A percentile compares a stretch with the other conserved stretches of the same genome.
Conservation (phyloP, 192 early-diverging fungal species). For the Geranomyces variabilis region DNA sequence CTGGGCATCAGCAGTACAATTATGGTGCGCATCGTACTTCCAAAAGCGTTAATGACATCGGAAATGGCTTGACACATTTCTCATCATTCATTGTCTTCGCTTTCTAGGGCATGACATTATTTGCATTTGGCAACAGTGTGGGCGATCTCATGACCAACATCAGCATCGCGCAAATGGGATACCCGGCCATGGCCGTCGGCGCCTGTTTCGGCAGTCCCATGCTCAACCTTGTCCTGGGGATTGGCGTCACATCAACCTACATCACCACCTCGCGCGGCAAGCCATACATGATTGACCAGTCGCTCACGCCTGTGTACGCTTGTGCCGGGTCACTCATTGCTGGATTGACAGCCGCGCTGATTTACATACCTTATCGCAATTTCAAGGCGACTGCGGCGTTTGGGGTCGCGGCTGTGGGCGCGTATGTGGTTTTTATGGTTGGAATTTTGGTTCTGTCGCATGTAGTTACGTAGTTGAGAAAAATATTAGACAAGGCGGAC, state of each 20-base stretch:
- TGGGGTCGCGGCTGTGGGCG: not conserved
- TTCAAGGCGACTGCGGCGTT: slow-evolving; percentile 4
- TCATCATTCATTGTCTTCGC: not conserved
- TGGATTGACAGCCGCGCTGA: not conserved
- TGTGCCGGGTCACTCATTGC: slow-evolving; percentile 8
- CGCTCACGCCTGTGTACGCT: slow-evolving; percentile 8
- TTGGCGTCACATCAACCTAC: slow-evolving; percentile 66
- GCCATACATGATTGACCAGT: slow-evolving; percentile 20
- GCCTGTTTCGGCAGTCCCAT: slow-evolving; percentile 94
- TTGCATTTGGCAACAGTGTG: slow-evolving; percentile 73
- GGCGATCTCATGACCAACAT: slow-evolving; percentile 92
- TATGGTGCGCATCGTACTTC: slow-evolving; percentile 55
- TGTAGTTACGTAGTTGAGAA: not conserved
- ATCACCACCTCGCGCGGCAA: slow-evolving; percentile 9
- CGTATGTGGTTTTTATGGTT: slow-evolving; percentile 8
- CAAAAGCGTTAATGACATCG: not conserved
- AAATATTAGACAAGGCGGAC: too few species aligned
- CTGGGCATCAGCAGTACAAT: slow-evolving; percentile 80
- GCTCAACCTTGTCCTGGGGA: slow-evolving; percentile 82
- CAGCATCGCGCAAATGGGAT: slow-evolving; percentile 88
- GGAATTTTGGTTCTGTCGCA: slow-evolving; percentile 8
- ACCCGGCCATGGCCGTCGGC: slow-evolving; percentile 90
- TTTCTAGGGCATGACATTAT: slow-evolving; percentile 59
- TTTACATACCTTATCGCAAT: not conserved
- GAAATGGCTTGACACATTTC: not conserved